Percentiles rank a stretch among this genome's conserved stretches.
Conservation (phyloP, 1,284 basidiomycete genomes). For the Leucoagaricus sp. region DNA sequence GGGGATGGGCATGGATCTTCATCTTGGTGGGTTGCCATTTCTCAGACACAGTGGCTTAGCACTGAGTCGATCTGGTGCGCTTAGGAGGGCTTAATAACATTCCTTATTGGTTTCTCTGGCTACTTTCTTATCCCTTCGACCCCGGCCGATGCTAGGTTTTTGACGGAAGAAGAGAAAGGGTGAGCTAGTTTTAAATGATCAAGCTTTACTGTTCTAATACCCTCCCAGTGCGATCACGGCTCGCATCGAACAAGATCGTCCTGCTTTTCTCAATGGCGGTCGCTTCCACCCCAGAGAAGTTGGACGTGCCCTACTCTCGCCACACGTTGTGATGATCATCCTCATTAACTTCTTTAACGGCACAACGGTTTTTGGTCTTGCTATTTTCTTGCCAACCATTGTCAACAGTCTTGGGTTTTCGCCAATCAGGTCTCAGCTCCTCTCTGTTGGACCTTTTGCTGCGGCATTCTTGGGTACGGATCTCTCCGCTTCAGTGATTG, state of each 20-base stretch:
- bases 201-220: not conserved
- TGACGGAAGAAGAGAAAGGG: constrained; percentile 43
- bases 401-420: constrained; percentile 43
- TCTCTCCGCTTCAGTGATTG: not conserved
- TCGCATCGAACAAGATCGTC: constrained; percentile 33
- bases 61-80: not conserved
- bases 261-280: constrained; percentile 27
- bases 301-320: constrained; percentile 29
- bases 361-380: constrained; percentile 42
- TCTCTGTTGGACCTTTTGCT: constrained; percentile 36
- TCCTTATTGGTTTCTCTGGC: constrained; percentile 44
- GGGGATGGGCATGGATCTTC: constrained; percentile 69
- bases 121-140: constrained; percentile 54
- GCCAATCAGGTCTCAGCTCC: constrained; percentile 30
- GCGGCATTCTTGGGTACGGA: constrained; percentile 31
- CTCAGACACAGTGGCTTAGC: not conserved
- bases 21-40: constrained; percentile 40
- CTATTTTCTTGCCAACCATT: constrained; percentile 44
- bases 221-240: constrained; percentile 23
- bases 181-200: constrained; percentile 17
- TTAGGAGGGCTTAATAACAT: constrained; percentile 53
- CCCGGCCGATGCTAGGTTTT: constrained; percentile 41
- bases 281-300: constrained; percentile 32
- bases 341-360: constrained; percentile 47
- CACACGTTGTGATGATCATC: constrained; percentile 37